Conservation (phyloP, 345 rosid genomes). For the thale cress (Arabidopsis thaliana) region TAIR10.1 NC_003070.9:5022501-5023000, state of each 20-base stretch:
- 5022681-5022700: constrained; percentile 11
- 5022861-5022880: no score
- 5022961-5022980: no score
- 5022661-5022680: not conserved
- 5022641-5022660: no score
- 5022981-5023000: no score
- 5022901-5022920: not conserved
- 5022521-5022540: constrained; percentile 7
- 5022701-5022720: not conserved
- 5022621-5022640: not conserved
- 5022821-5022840: no score
- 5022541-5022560: constrained; percentile 18
- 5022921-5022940: no score
- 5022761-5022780: not conserved
- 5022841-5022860: no score
- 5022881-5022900: not conserved
- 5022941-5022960: no score
- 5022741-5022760: constrained; percentile 32
- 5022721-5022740: constrained; percentile 27
- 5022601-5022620: not conserved
- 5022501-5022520: not conserved
- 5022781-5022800: no score
- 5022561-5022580: constrained; percentile 25
- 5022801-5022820: no score
- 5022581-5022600: constrained; percentile 18